Base-by-base conservation (phyloP, 2,329 filamentous ascomycete species). In the Cadophora sp. region DNA sequence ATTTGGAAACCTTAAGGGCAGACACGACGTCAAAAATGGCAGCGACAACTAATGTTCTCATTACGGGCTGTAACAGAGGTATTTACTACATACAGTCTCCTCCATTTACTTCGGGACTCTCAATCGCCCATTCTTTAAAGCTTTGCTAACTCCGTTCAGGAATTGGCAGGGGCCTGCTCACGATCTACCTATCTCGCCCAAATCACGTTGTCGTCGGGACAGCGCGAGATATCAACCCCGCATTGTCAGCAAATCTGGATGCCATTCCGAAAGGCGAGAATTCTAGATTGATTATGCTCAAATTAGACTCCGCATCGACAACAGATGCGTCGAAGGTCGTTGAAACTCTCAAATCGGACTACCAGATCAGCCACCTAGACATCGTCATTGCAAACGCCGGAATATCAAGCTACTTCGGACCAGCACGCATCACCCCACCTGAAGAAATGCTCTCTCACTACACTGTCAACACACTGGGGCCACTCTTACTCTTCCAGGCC, bases 371-470 rank as follows among this genome's bases (percentile, higher is more conserved):
- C 4, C 74, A 79, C 27, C 68, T 87, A 2, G 84, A 87, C 69
- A 74, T 85, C 6, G 79, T 87, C 1, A 82, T 88, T 62, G 82
- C 84, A 55, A 87, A 87, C 72, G 84, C 85, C 0, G 85, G 80
- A 14, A 80, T 84, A 12, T 73, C 74, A 4, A 75, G 77, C 4
- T 61, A 71, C 19, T 81, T 73, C 46, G 79, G 78, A 0, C 70
- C 73, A 0, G 77, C 81, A 0, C 66, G 72, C 2, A 76, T 78
- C 12, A 77, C 77, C 26, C 76, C 80, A 16, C 73, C 79, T 8
- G 75, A 76, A 5, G 79, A 82, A 26, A 65, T 85, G 50, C 48
- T 73, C 3, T 73, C 76, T 0, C 79, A 83, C 71, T 73, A 84
- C 51, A 72, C 79, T 0, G 72, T 82, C 55, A 87, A 87, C 70